A percentile compares a stretch with the other conserved stretches of the same genome.
phyloP scores from a whole-genome alignment of 169 alveolate genomes.

The Eimeria maxima region DNA sequence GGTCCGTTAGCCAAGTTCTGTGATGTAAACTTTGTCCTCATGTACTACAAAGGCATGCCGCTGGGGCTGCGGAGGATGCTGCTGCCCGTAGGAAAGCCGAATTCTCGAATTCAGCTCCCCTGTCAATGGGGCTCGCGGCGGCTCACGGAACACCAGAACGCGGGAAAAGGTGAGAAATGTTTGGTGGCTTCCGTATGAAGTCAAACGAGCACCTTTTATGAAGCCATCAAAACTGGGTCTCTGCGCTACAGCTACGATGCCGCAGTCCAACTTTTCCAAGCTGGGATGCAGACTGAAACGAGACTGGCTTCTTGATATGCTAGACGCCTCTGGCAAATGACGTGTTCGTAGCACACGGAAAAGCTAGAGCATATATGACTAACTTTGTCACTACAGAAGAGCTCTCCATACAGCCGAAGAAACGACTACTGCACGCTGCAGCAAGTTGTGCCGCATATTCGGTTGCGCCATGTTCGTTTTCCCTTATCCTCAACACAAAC shows the following conservation, averaged over 20 bases:
- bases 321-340: not conserved
- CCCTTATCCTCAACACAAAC: not conserved
- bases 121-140: not conserved
- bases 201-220: not conserved
- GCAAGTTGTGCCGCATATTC: not conserved
- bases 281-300: not conserved
- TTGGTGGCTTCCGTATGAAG: not conserved
- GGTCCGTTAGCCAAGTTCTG: not conserved
- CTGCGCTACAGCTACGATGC: not conserved
- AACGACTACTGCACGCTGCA: not conserved
- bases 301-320: not conserved
- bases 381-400: not conserved
- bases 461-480: not conserved
- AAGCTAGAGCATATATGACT: not conserved
- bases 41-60: constrained; percentile 26
- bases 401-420: not conserved
- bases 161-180: not conserved
- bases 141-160: not conserved
- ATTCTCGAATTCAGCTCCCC: not conserved
- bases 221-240: not conserved
- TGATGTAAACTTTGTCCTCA: not conserved
- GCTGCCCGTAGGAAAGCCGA: constrained; percentile 65
- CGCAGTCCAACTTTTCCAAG: constrained; percentile 4
- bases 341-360: not conserved
- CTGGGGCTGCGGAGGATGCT: constrained; percentile 32